Evolutionary conservation across 2,329 filamentous ascomycete species (phyloP).

Genomic region (Trichoderma sp.): DNA sequence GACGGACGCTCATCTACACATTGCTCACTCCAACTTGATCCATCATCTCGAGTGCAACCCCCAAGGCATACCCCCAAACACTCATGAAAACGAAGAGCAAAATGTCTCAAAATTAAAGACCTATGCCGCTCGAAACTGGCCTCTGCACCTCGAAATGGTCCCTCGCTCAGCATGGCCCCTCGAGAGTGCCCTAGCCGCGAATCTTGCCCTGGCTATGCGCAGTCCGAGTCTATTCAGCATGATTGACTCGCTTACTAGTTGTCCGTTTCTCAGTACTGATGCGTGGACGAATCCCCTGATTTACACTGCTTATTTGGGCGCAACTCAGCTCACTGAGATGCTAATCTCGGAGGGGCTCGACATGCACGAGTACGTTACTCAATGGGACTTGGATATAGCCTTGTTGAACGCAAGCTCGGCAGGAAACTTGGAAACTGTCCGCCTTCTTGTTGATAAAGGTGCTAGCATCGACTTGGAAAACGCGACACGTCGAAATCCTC

Average conservation of each 20-base stretch:
- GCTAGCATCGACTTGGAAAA: background rate
- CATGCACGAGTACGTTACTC: background rate
- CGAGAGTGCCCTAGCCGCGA: background rate
- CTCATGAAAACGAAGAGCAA: background rate
- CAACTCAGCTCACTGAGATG: background rate
- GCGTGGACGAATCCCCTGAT: background rate
- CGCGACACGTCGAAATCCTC: background rate
- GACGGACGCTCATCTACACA: background rate
- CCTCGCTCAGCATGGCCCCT: background rate
- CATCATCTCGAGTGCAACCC: background rate
- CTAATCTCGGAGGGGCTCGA: background rate
- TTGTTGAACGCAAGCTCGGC: background rate
- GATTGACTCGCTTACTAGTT: background rate
- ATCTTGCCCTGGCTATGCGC: background rate
- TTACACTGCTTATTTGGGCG: background rate
- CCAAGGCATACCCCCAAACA: background rate
- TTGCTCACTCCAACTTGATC: background rate
- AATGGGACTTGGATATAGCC: background rate
- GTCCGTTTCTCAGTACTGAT: background rate
- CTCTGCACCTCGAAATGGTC: background rate
- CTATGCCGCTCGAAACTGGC: background rate
- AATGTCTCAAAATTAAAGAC: background rate
- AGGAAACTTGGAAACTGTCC: background rate
- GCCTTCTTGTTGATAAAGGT: background rate
- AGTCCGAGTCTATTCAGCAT: background rate